These are phyloP conservation scores for Hansenula sp. DNA, from an alignment of 1,139 yeast genomes.

Conservation along the genomic window DNA sequence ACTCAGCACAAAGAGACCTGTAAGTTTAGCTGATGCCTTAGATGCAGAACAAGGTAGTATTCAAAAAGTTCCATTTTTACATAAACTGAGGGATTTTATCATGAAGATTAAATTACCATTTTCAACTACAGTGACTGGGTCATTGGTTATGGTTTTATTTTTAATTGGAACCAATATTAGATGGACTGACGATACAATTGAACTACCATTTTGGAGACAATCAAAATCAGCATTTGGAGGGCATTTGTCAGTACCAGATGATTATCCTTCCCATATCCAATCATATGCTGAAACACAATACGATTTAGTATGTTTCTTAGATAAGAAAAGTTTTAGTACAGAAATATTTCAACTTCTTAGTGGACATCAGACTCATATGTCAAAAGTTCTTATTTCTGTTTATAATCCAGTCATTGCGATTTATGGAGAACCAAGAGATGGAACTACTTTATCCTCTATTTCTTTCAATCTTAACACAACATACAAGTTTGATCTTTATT, in stretches of 20 bases:
- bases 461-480: constrained; percentile 24
- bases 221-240: background rate
- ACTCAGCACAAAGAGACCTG: background rate
- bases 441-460: constrained; percentile 3
- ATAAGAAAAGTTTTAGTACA: constrained; percentile 8
- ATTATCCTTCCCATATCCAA: background rate
- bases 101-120: constrained; percentile 34
- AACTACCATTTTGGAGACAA: constrained; percentile 6
- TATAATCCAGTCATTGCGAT: constrained; percentile 24
- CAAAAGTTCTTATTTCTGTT: constrained; percentile 12
- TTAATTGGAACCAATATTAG: constrained; percentile 22
- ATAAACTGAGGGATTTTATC: constrained; percentile 21
- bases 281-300: background rate
- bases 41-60: background rate
- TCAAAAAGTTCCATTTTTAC: background rate
- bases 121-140: constrained; percentile 22
- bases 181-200: constrained; percentile 21
- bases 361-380: constrained; percentile 3
- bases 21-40: constrained; percentile 2
- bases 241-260: too few relatives aligned
- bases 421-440: constrained; percentile 4
- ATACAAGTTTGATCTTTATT: constrained; percentile 35
- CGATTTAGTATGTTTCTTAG: constrained; percentile 3
- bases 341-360: constrained; percentile 8
- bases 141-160: constrained; percentile 20